Conservation (phyloP, 2,329 filamentous ascomycete species). For the Monilinia laxa region DNA sequence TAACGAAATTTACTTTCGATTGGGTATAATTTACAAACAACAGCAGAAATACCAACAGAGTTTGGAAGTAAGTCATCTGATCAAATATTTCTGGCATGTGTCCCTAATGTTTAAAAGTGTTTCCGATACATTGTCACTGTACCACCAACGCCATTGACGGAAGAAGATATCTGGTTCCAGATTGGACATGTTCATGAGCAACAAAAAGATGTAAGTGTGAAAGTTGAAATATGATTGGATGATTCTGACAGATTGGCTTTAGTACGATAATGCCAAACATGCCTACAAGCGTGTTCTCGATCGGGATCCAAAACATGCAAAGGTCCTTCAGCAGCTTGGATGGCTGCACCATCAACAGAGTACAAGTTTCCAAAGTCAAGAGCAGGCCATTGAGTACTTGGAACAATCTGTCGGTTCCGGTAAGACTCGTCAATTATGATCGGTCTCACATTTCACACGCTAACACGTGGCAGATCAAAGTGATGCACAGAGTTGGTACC, state of each 20-base stretch:
- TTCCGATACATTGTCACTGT: conserved; percentile 98
- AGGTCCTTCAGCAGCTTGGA: conserved; percentile 94
- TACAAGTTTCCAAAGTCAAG: conserved; percentile 85
- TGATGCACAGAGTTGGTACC: conserved; percentile 98
- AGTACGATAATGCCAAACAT: conserved; percentile 91
- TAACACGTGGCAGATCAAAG: conserved; percentile 68
- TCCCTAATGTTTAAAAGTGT: conserved; percentile 58
- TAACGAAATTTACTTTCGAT: conserved; percentile 96
- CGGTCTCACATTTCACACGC: conserved; percentile 32
- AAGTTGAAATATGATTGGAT: conserved; percentile 14
- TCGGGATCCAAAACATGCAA: conserved; percentile 92
- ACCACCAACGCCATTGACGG: conserved; percentile 85
- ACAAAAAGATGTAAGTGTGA: conserved; percentile 83
- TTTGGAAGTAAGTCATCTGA: conserved; percentile 67
- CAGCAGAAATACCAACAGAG: conserved; percentile 92
- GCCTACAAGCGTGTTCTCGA: conserved; percentile 93
- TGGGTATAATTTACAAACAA: conserved; percentile 99
- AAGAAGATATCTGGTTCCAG: conserved; percentile 99
- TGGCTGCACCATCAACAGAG: conserved; percentile 98
- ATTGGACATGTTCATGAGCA: conserved; percentile 99
- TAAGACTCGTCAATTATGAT: conserved; percentile 48
- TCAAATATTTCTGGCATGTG: not conserved
- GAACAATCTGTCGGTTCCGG: conserved; percentile 94
- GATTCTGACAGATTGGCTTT: conserved; percentile 37
- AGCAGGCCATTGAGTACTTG: conserved; percentile 93